Conservation (phyloP, 1,139 yeast genomes). For the Insectozyma bohioensis region DNA sequence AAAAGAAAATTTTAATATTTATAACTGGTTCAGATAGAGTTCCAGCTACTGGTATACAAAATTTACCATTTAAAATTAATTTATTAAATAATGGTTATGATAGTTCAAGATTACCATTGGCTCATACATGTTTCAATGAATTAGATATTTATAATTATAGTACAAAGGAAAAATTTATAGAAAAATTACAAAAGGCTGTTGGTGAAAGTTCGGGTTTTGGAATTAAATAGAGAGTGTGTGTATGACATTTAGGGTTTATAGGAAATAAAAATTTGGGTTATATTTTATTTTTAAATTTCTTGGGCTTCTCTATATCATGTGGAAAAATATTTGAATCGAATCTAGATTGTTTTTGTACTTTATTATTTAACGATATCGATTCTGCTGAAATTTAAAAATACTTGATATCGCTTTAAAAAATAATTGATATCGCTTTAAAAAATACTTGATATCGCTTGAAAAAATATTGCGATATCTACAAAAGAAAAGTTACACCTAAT, state of each 20-base stretch:
- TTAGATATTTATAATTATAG: constrained; percentile 70
- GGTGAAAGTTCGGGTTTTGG: constrained; percentile 87
- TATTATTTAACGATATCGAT: too few species aligned
- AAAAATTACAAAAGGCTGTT: constrained; percentile 65
- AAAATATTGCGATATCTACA: too few species aligned
- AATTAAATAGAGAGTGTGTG: constrained; percentile 48
- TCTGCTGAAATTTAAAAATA: too few species aligned
- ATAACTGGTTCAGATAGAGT: constrained; percentile 89
- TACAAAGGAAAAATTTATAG: constrained; percentile 48
- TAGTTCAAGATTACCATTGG: constrained; percentile 64
- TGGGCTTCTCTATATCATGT: too few species aligned
- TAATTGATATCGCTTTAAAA: too few species aligned
- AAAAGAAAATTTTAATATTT: constrained; percentile 66
- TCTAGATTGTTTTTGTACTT: too few species aligned
- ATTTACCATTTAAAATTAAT: constrained; percentile 66
- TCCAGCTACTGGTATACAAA: constrained; percentile 88
- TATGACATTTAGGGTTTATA: constrained; percentile 1
- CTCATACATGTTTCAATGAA: constrained; percentile 95
- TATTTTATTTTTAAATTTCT: too few species aligned
- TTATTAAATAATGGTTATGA: constrained; percentile 46
- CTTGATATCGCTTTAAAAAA: too few species aligned
- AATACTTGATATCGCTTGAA: too few species aligned
- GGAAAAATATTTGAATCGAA: too few species aligned
- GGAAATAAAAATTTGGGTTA: too few species aligned
- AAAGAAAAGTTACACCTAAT: too few species aligned